A percentile compares a stretch with the other conserved stretches of the same genome.
Evolutionary conservation across 2,329 filamentous ascomycete genomes (phyloP).

Genomic region (Penicillium sp.): DNA sequence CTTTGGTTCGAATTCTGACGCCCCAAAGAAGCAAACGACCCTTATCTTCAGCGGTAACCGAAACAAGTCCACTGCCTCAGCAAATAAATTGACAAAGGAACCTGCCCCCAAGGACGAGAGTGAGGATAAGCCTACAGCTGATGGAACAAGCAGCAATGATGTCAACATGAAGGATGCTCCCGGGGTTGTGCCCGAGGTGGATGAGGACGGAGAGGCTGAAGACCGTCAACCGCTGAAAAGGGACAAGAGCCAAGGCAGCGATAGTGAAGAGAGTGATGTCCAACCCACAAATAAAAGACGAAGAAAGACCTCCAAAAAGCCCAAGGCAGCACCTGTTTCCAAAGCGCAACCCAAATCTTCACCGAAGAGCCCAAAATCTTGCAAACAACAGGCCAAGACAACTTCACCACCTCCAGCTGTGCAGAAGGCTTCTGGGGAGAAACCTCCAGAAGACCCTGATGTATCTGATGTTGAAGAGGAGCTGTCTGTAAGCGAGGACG

Average conservation of each 20-base stretch:
- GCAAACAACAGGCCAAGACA: conserved; percentile 25
- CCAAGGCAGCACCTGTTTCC: conserved; percentile 41
- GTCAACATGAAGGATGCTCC: conserved; percentile 20
- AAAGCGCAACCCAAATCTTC: conserved; percentile 28
- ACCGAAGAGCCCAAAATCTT: conserved; percentile 25
- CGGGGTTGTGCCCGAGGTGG: conserved; percentile 15
- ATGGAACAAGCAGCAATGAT: conserved; percentile 21
- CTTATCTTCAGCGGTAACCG: conserved; percentile 72
- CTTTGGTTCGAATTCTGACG: conserved; percentile 71
- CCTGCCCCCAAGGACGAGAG: not conserved
- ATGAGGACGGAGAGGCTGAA: conserved; percentile 7
- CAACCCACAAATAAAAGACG: conserved; percentile 64
- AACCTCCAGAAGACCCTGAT: conserved; percentile 38
- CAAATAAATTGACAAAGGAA: conserved; percentile 34
- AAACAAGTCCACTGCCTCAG: conserved; percentile 38
- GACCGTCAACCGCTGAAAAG: conserved; percentile 24
- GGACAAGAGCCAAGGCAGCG: conserved; percentile 35
- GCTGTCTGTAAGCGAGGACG: conserved; percentile 55
- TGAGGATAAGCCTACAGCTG: not conserved
- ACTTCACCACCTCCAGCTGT: conserved; percentile 29
- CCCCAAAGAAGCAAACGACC: conserved; percentile 75
- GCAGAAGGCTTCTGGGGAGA: conserved; percentile 53
- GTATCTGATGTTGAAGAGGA: conserved; percentile 39
- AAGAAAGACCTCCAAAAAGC: conserved; percentile 37
- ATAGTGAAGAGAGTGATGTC: conserved; percentile 44